phyloP scores from a whole-genome alignment of 108 stramenopile genomes.

The Bacterosira constricta region DNA sequence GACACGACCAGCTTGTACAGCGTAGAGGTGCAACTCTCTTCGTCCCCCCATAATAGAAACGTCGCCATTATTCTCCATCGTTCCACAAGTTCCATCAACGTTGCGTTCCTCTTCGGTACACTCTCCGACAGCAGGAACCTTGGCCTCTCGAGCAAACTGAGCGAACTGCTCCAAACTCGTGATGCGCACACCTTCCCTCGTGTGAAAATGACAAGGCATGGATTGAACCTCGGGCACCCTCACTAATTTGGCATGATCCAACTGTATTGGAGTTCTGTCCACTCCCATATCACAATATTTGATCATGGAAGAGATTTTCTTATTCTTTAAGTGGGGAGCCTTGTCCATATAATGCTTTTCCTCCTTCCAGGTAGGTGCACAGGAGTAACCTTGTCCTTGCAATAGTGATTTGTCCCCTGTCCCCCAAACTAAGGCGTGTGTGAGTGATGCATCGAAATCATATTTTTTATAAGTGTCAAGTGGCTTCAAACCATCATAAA shows the following conservation, averaged over 20 bases:
- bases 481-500: conserved; percentile 5
- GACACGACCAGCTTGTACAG: conserved; percentile 82
- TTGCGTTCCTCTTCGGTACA: conserved; percentile 20
- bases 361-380: conserved; percentile 35
- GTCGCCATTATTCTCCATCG: not conserved
- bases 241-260: conserved; percentile 70
- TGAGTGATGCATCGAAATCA: conserved; percentile 70
- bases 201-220: conserved; percentile 82
- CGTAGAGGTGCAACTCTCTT: conserved; percentile 69
- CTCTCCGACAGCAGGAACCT: not conserved
- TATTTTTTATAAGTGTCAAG: conserved; percentile 55
- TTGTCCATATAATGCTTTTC: conserved; percentile 13
- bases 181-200: conserved; percentile 79
- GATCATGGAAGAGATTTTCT: conserved; percentile 13
- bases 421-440: conserved; percentile 45
- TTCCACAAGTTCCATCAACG: conserved; percentile 20
- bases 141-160: conserved; percentile 35
- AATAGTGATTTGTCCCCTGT: not conserved
- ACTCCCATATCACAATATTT: conserved; percentile 75
- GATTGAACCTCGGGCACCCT: conserved; percentile 24
- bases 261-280: conserved; percentile 67
- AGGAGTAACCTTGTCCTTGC: conserved; percentile 1
- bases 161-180: conserved; percentile 48
- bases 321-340: not conserved
- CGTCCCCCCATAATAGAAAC: not conserved